Percentiles rank a stretch among this genome's conserved stretches.
phyloP scores from a whole-genome alignment of 2,329 filamentous ascomycete species.

The Talaromyces pinophilus region DNA sequence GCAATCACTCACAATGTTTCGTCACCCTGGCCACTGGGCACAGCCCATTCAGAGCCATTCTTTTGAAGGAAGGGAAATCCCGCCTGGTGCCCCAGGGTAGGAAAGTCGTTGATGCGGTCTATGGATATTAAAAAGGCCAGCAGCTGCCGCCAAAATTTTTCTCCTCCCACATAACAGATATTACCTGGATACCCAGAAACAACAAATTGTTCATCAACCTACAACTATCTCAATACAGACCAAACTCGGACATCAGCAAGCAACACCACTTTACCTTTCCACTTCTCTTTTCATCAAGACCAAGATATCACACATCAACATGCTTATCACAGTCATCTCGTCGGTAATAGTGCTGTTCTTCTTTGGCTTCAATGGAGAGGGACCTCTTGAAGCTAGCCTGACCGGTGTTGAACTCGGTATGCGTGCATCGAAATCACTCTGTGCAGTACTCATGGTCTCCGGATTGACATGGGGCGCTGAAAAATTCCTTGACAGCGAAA shows the following conservation, averaged over 20 bases:
- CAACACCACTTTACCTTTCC: not conserved
- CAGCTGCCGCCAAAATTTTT: not conserved
- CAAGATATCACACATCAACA: not conserved
- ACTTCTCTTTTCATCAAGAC: not conserved
- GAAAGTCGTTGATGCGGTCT: not conserved
- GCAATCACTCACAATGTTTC: not conserved
- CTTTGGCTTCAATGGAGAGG: constrained; percentile 14
- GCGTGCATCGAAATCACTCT: not conserved
- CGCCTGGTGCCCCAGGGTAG: not conserved
- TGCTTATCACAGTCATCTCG: not conserved
- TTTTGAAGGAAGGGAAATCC: not conserved
- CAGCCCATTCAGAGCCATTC: not conserved
- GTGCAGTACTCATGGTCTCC: constrained; percentile 1
- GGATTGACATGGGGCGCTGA: not conserved
- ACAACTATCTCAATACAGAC: not conserved
- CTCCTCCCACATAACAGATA: not conserved
- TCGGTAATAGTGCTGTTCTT: constrained; percentile 15
- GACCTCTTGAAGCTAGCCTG: not conserved
- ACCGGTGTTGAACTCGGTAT: not conserved
- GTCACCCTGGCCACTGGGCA: not conserved
- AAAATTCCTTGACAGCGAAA: not conserved
- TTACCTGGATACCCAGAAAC: not conserved
- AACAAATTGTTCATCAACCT: not conserved
- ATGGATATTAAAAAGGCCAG: not conserved
- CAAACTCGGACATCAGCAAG: not conserved